Base-by-base conservation (phyloP, 352 stramenopile genomes). In the Phytophthora multivora region DNA sequence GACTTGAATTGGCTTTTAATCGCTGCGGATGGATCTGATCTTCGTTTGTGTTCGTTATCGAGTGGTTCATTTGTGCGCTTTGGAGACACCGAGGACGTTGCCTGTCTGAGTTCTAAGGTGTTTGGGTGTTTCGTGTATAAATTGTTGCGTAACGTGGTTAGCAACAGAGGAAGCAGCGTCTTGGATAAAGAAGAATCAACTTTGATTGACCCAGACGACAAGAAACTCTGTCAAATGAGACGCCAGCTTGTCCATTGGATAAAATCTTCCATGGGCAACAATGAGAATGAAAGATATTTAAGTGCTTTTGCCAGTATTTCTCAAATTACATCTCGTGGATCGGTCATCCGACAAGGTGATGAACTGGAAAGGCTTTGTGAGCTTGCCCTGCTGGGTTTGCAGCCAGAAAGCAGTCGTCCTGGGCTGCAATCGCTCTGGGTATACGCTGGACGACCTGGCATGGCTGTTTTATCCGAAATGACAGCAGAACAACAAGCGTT, bases 1-100 rank as follows among this genome's bases (percentile, higher is more conserved):
- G 45, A 62, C 0, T 28, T 77, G 18, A 52, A 75, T 4, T 59
- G 66, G 39, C 35, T 84, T 0, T 8, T 81, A 16, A 51, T 84
- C 11, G 75, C 75, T 16, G 52, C 59, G 0, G 57, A 77, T 33
- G 65, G 58, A 3, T 55, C 25, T 0, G 55, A 75, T 12, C 43
- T 79, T 26, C 68, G 71, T 4, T 55, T 80, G 3, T 71, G 61
- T 6, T 53, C 56, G 16, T 15, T 83, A 8, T 36, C 42, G 15
- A 39, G 46, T 49, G 52, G 63, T 3, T 13, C 0, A 3, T 67
- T 66, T 51, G 3, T 46, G 8, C 59, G 35, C 8, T 64, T 56
- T 28, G 46, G 36, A n/a, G 49, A 56, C 6, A 45, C 40, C 1
- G 31, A 59, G 7, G 48, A 59, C 7, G 41, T 16, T 19, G 19